A percentile compares a stretch with the other conserved stretches of the same genome.
These are phyloP conservation scores for Leccinum subspadiceum DNA, from an alignment of 1,284 basidiomycete genomes.

Conservation along the genomic window DNA sequence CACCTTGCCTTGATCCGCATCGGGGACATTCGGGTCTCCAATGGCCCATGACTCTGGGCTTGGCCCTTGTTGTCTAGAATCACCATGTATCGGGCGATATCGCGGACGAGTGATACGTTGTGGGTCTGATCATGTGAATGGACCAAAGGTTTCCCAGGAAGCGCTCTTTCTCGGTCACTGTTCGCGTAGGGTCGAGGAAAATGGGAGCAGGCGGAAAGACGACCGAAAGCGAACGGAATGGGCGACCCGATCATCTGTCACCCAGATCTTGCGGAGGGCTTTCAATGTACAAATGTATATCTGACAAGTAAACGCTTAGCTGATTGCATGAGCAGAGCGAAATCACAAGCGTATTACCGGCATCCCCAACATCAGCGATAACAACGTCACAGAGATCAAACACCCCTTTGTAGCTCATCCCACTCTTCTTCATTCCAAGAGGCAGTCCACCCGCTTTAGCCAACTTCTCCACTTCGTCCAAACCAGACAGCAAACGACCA, in stretches of 20 bases:
- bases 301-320: conserved; percentile 38
- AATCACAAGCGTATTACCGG: conserved; percentile 51
- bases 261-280: conserved; percentile 75
- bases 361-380: conserved; percentile 80
- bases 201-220: conserved; percentile 67
- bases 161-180: conserved; percentile 69
- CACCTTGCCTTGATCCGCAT: no score
- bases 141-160: conserved; percentile 74
- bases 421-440: conserved; percentile 68
- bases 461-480: conserved; percentile 82
- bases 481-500: conserved; percentile 74
- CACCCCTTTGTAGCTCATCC: conserved; percentile 84
- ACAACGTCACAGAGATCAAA: conserved; percentile 84
- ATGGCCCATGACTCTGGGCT: no score
- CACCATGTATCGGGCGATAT: no score
- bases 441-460: conserved; percentile 62
- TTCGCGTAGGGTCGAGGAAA: conserved; percentile 61
- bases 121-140: no score
- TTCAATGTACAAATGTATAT: conserved; percentile 84
- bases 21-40: no score
- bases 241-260: conserved; percentile 80
- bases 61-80: no score
- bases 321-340: conserved; percentile 4
- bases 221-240: conserved; percentile 74
- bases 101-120: no score